Conservation (phyloP, 2,329 filamentous ascomycete species). For the Microdochium paspali region DNA sequence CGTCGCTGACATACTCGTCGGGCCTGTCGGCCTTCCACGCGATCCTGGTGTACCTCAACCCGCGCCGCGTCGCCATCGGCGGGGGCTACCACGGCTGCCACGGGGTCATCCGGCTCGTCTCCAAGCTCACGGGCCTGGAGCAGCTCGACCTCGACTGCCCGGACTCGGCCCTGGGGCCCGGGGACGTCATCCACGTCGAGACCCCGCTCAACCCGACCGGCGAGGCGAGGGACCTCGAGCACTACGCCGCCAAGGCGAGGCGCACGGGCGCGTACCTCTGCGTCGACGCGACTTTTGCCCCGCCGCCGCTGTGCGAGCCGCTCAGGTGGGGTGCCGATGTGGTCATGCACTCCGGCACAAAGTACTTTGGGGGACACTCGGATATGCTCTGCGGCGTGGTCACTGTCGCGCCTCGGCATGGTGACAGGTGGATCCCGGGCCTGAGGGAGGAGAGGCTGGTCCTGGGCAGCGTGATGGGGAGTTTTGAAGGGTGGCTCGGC, state of each 20-base stretch:
- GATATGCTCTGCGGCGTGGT: conserved; percentile 88
- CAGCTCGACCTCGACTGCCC: conserved; percentile 63
- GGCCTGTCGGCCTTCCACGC: conserved; percentile 87
- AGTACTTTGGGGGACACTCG: conserved; percentile 93
- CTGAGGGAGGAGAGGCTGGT: conserved; percentile 63
- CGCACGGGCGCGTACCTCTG: conserved; percentile 64
- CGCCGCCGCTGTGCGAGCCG: conserved; percentile 80
- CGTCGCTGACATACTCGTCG: conserved; percentile 68
- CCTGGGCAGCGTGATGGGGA: conserved; percentile 79
- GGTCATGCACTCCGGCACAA: conserved; percentile 88
- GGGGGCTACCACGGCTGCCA: conserved; percentile 92
- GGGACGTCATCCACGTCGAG: conserved; percentile 85
- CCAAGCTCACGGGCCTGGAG: conserved; percentile 66
- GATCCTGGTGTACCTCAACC: conserved; percentile 74
- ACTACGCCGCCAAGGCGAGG: conserved; percentile 66
- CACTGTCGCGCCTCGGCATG: conserved; percentile 44
- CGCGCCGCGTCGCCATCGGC: conserved; percentile 71
- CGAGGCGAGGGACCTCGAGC: conserved; percentile 62
- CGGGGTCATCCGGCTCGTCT: conserved; percentile 66
- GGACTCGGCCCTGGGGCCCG: conserved; percentile 55
- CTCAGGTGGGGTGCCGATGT: conserved; percentile 74
- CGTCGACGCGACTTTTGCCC: conserved; percentile 88
- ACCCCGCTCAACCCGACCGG: conserved; percentile 91
- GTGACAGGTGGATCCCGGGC: conserved; percentile 45
- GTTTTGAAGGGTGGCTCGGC: conserved; percentile 85